Evolutionary conservation across 2,329 filamentous ascomycete species (phyloP).

Genomic region (Scedosporium aurantiacum): DNA sequence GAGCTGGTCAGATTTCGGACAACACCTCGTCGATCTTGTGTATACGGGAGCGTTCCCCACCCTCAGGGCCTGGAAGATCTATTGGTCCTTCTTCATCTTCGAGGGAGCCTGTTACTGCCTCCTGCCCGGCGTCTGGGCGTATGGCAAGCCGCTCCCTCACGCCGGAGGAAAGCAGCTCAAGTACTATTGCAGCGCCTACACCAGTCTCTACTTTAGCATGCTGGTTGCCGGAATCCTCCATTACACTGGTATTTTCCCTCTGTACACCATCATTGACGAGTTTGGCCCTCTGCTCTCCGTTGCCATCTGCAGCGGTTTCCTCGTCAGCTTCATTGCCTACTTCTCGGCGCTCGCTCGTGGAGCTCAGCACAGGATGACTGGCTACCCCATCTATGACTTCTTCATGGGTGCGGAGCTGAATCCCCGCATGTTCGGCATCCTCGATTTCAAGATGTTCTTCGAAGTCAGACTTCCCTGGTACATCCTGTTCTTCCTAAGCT

Average conservation of each 20-base stretch:
- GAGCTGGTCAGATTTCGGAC: constrained; percentile 58
- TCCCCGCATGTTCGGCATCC: constrained; percentile 72
- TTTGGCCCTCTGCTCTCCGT: constrained; percentile 91
- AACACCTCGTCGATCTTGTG: constrained; percentile 59
- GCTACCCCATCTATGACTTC: constrained; percentile 75
- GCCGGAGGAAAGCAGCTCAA: constrained; percentile 72
- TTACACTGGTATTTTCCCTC: constrained; percentile 70
- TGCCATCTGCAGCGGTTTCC: constrained; percentile 79
- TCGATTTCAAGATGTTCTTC: constrained; percentile 96
- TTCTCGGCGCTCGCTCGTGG: constrained; percentile 72
- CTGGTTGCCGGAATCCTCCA: constrained; percentile 61
- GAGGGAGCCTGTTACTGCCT: constrained; percentile 74
- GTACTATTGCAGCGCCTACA: constrained; percentile 90
- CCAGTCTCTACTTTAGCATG: constrained; percentile 81
- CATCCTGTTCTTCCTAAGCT: constrained; percentile 69
- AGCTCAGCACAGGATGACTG: constrained; percentile 85
- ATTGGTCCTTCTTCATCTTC: constrained; percentile 86
- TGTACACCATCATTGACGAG: constrained; percentile 89
- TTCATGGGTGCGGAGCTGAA: constrained; percentile 91
- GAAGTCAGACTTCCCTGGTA: constrained; percentile 90
- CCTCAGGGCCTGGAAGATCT: constrained; percentile 76
- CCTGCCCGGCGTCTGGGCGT: constrained; percentile 76
- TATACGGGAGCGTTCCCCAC: constrained; percentile 80
- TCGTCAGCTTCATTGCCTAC: constrained; percentile 77
- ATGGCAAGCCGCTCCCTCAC: constrained; percentile 80